A percentile compares a stretch with the other conserved stretches of the same genome.
Conservation (phyloP, 2,329 filamentous ascomycete genomes). For the Alternaria conjuncta region DNA sequence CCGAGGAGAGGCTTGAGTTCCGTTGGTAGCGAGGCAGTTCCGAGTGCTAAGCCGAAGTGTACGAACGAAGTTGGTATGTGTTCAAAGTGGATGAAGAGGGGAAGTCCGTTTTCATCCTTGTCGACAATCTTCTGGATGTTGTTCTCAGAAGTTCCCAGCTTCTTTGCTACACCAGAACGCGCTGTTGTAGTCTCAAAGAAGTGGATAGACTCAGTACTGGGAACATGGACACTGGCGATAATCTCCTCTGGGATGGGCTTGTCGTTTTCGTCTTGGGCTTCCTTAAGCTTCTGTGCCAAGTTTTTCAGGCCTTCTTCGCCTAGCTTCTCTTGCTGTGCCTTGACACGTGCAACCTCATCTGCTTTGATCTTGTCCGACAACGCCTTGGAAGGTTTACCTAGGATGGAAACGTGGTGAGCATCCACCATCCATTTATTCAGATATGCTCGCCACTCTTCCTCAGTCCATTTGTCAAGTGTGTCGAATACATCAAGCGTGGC, state of each 20-base stretch:
- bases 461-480: slow-evolving; percentile 76
- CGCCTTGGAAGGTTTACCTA: slow-evolving; percentile 83
- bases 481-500: slow-evolving; percentile 63
- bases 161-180: slow-evolving; percentile 77
- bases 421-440: slow-evolving; percentile 84
- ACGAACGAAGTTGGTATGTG: slow-evolving; percentile 94
- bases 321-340: slow-evolving; percentile 77
- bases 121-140: slow-evolving; percentile 79
- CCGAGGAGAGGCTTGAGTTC: slow-evolving; percentile 83
- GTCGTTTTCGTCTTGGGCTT: slow-evolving; percentile 88
- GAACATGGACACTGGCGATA: slow-evolving; percentile 82
- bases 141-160: slow-evolving; percentile 71
- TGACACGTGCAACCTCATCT: slow-evolving; percentile 79
- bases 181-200: slow-evolving; percentile 91
- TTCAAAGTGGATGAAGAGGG: slow-evolving; percentile 96
- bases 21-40: slow-evolving; percentile 77
- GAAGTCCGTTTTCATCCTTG: slow-evolving; percentile 65
- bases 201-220: slow-evolving; percentile 87
- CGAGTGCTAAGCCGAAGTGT: slow-evolving; percentile 79
- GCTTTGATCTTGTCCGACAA: slow-evolving; percentile 81
- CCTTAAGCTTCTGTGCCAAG: slow-evolving; percentile 76
- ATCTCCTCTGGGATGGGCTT: slow-evolving; percentile 81
- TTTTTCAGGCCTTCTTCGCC: slow-evolving; percentile 81
- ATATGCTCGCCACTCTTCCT: slow-evolving; percentile 82
- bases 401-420: slow-evolving; percentile 83